Conservation (phyloP, 2,329 filamentous ascomycete genomes). For the Zalaria sp. region DNA sequence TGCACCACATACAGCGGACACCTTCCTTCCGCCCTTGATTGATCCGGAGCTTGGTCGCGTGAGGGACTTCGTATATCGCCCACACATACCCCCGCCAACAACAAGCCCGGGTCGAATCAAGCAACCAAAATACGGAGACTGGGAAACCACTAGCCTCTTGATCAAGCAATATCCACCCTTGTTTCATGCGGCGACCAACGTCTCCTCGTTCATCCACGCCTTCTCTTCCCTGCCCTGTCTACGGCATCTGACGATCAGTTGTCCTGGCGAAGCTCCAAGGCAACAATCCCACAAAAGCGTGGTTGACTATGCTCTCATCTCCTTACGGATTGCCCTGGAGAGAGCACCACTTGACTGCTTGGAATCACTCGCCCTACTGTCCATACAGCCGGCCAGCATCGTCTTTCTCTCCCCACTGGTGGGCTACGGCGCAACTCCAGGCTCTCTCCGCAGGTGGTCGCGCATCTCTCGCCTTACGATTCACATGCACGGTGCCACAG, state of each 20-base stretch:
- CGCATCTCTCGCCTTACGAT: constrained; percentile 65
- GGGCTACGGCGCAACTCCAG: constrained; percentile 61
- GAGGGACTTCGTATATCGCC: constrained; percentile 68
- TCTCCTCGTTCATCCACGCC: constrained; percentile 67
- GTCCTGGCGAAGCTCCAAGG: constrained; percentile 49
- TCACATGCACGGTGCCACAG: constrained; percentile 35
- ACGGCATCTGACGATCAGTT: constrained; percentile 60
- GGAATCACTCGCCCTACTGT: constrained; percentile 54
- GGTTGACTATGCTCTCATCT: constrained; percentile 82
- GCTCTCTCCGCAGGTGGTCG: constrained; percentile 57
- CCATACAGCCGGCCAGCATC: constrained; percentile 62
- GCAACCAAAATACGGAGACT: constrained; percentile 64
- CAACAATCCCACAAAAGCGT: constrained; percentile 62
- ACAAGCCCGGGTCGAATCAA: constrained; percentile 39
- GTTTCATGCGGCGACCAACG: constrained; percentile 81
- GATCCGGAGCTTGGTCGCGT: constrained; percentile 65
- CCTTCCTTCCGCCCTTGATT: constrained; percentile 72
- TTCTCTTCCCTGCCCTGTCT: constrained; percentile 56
- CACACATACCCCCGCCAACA: constrained; percentile 48
- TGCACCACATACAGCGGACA: constrained; percentile 62
- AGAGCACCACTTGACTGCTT: constrained; percentile 52
- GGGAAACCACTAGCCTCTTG: constrained; percentile 65
- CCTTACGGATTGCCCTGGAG: constrained; percentile 70
- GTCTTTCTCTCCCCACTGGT: constrained; percentile 62
- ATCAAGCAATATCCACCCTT: constrained; percentile 78